Evolutionary conservation across 108 stramenopile species (phyloP), one percentile per base, ranked within the genome.

Genomic region (Skeletonema marinoi): DNA sequence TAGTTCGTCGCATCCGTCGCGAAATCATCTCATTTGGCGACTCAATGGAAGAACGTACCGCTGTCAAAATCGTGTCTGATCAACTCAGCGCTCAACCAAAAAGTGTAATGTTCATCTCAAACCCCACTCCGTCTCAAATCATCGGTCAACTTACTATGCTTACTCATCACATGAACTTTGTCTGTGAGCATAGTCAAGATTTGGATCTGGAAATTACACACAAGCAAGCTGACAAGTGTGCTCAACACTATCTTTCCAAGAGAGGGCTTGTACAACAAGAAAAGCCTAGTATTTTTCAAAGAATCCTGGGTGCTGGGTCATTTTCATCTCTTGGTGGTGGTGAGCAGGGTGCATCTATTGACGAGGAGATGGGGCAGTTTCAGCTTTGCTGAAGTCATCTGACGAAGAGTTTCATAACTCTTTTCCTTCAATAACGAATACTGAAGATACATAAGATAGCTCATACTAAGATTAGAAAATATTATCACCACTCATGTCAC

Each of bases 1-100:
- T 36, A 31, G 63, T 36, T 16, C 51, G n/a, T 1, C 59, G 17
- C 13, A 64, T 66, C 84, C 66, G 51, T 25, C 72, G 90, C 4
- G 87, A 96, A 79, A 88, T 96, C 42, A 89, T 96, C 70, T 93
- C 92, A 48, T 92, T 96, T 69, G 95, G 95, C 13, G 95, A 96
- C 61, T 91, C 90, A 17, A 81, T 87, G 78, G 95, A 96, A 67
- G 95, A 96, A 74, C 77, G 95, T 39, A 96, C 92, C n/a, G 95
- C 95, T 6, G 90, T 90, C 3, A 88, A 87, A 60, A 96, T 96
- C 25, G 93, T 96, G 0, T 88, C 95, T 11, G 86, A 88, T 60
- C 95, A 96, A 74, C 74, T 96, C 17, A 65, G 77, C 19, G 85
- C 91, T 12, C 16, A 78, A 1, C 88, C 92, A 44, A 96, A 96